Evolutionary conservation across 495 filamentous ascomycete genomes (phyloP), one percentile per base, ranked within the genome.

Genomic region (Penicillium crystallinum): DNA sequence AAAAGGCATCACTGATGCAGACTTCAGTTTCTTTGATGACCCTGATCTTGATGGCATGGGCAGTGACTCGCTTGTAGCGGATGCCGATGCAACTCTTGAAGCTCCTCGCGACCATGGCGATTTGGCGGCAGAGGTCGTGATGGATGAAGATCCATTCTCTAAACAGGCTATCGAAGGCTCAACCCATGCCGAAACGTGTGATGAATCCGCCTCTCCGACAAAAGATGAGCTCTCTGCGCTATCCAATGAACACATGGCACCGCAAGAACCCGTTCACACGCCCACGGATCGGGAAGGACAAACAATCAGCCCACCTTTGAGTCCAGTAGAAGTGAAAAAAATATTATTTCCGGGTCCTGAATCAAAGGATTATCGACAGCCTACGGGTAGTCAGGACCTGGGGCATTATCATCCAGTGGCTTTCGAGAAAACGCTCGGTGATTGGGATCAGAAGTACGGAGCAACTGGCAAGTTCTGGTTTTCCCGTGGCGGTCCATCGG

Each of bases 1-100:
- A 18, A 86, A 83, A 56, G 88, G 85, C n/a, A 81, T 96, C 17
- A 91, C 89, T 2, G 91, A 96, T 59, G 74, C 83, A 3, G 91
- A 96, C 63, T 96, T 96, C 67, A 92, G 81, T 67, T 96, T 95
- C 62, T 96, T 96, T 51, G 89, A 95, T 61, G 81, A 85, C 37
- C 78, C 77, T 5, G 76, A 69, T 41, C 64, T 77, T 18, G 73
- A 71, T 8, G 66, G 46, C n/a, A 63, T 70, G 54, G 56, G 46
- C 22, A 45, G 44, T 37, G 61, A 36, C 23, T 29, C 38, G 7
- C 37, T 53, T 18, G 6, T 41, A 9, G 48, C 58, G 9, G 51
- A 58, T 37, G 9, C 41, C 14, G 34, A 57, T 12, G 60, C 63
- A 39, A 30, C 43, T 9, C 31, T 54, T 15, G 40, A 49, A 38